phyloP scores from a whole-genome alignment of 164 flowering plant genomes.

The Cinnamomum chago region DNA sequence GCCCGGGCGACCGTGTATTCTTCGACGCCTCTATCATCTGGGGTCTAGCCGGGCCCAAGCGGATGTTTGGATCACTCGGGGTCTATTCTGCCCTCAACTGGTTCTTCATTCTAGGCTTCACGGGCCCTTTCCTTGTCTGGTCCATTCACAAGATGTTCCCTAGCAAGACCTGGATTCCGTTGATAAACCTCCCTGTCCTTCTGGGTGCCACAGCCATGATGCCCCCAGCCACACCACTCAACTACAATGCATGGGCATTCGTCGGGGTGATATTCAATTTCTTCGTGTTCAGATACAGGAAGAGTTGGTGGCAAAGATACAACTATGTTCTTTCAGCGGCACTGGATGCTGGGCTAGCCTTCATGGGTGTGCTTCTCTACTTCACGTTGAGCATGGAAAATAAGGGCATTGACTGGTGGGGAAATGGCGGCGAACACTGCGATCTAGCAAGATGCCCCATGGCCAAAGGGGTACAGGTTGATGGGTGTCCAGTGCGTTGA shows the following conservation, averaged over 20 bases:
- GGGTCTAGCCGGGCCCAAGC: constrained; percentile 82
- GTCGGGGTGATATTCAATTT: constrained; percentile 84
- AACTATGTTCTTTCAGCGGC: constrained; percentile 92
- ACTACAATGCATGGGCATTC: constrained; percentile 78
- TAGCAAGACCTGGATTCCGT: constrained; percentile 68
- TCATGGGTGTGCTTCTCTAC: constrained; percentile 77
- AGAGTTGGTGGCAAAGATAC: constrained; percentile 90
- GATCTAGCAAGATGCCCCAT: constrained; percentile 72
- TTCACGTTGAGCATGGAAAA: constrained; percentile 56
- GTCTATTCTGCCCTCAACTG: constrained; percentile 67
- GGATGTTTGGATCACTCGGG: constrained; percentile 77
- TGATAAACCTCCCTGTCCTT: constrained; percentile 85
- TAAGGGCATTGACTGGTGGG: constrained; percentile 70
- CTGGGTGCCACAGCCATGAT: constrained; percentile 77
- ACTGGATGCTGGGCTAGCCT: constrained; percentile 86
- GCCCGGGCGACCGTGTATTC: constrained; percentile 83
- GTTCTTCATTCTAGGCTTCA: constrained; percentile 86
- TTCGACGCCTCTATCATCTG: constrained; percentile 93
- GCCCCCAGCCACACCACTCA: constrained; percentile 85
- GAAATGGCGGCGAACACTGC: constrained; percentile 72
- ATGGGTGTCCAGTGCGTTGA: constrained; percentile 46
- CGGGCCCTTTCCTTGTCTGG: constrained; percentile 82
- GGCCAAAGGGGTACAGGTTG: constrained; percentile 58
- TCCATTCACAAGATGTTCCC: constrained; percentile 75
- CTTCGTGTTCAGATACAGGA: constrained; percentile 69